Percentiles rank a stretch among this genome's conserved stretches.
These are phyloP conservation scores for Epichloe glyceriae DNA, from an alignment of 2,329 filamentous ascomycete genomes.

Conservation along the genomic window DNA sequence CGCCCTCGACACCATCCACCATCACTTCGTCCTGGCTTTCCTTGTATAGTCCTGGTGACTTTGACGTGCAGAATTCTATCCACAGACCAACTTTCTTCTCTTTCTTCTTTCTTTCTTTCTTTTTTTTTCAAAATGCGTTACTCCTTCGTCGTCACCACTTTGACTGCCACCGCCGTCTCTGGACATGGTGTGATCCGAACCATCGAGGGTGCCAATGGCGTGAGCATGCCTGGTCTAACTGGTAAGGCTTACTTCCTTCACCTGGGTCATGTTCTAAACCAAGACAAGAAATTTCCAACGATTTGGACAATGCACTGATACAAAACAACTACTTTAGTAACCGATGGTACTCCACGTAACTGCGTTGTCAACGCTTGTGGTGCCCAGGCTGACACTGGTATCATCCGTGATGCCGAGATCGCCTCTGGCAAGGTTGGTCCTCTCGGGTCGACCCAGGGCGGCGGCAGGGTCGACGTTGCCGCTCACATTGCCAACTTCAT, in stretches of 20 bases:
- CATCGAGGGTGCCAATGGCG: conserved; percentile 1
- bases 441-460: conserved; percentile 4
- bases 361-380: conserved; percentile 6
- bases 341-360: conserved; percentile 5
- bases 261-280: too few species aligned
- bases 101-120: too few species aligned
- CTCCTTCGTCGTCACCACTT: conserved; percentile 13
- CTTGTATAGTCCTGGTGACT: conserved; percentile 2
- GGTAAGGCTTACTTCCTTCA: conserved; percentile 8
- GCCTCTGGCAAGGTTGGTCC: conserved; percentile 2
- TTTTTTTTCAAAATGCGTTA: conserved; percentile 16
- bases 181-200: conserved; percentile 4
- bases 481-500: conserved; percentile 5
- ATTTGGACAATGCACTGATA: neutral
- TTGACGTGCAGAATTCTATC: neutral
- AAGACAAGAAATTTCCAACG: neutral
- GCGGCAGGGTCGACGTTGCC: conserved; percentile 1
- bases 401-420: conserved; percentile 5
- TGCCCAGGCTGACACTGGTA: conserved; percentile 5
- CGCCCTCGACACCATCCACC: neutral
- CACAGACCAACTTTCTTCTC: too few species aligned
- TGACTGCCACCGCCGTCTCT: conserved; percentile 15
- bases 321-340: neutral
- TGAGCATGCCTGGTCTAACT: conserved; percentile 3
- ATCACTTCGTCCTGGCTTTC: neutral